phyloP scores from a whole-genome alignment of 2,329 filamentous ascomycete species.

The Monilinia polystroma region DNA sequence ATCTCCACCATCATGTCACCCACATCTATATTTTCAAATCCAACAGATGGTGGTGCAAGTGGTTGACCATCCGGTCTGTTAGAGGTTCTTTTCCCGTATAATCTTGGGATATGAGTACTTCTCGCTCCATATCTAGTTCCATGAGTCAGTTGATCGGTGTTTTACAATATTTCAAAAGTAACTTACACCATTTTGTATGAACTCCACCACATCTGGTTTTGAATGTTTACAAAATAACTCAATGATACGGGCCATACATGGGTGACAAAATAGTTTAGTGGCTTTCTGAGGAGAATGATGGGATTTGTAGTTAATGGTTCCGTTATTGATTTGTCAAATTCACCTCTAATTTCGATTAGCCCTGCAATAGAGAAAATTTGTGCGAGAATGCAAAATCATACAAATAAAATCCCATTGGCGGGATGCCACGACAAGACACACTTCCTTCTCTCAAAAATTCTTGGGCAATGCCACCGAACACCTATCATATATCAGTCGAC shows the following conservation, averaged over 20 bases:
- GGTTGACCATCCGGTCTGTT: not conserved
- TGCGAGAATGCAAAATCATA: not conserved
- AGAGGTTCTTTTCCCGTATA: slow-evolving; percentile 13
- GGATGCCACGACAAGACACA: slow-evolving; percentile 13
- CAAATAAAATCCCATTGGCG: slow-evolving; percentile 19
- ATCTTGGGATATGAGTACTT: slow-evolving; percentile 9
- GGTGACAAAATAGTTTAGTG: not conserved
- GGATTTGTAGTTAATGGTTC: not conserved
- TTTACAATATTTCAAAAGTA: not conserved
- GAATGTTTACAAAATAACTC: slow-evolving; percentile 15
- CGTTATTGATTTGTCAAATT: slow-evolving; percentile 10
- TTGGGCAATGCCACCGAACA: slow-evolving; percentile 7
- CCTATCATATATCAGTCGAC: slow-evolving; percentile 4
- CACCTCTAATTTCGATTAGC: slow-evolving; percentile 1
- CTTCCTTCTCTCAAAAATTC: not conserved
- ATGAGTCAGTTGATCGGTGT: not conserved
- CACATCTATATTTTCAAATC: slow-evolving; percentile 2
- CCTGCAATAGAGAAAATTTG: not conserved
- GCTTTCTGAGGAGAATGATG: not conserved
- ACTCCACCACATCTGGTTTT: slow-evolving; percentile 18
- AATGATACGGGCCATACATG: slow-evolving; percentile 7
- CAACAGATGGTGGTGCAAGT: not conserved
- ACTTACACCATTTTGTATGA: slow-evolving; percentile 1
- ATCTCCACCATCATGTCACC: not conserved
- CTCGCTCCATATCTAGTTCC: slow-evolving; percentile 1